Conservation (phyloP, 345 rosid species). For the Reutealis trisperma region DNA sequence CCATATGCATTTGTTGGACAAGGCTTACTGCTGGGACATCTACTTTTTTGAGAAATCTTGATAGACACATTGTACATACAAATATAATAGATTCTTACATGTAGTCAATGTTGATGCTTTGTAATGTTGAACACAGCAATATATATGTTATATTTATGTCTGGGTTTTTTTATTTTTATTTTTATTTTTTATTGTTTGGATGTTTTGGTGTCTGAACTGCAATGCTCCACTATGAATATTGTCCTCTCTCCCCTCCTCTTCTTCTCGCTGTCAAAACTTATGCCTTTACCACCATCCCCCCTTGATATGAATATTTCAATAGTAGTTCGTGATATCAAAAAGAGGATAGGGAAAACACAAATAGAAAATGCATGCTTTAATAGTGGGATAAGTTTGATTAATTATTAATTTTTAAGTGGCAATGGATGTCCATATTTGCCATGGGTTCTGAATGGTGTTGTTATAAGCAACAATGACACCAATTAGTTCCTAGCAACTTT, state of each 20-base stretch:
- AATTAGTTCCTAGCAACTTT: too few relatives aligned
- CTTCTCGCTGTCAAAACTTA: too few relatives aligned
- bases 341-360: neutral
- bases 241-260: neutral
- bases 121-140: conserved; percentile 3
- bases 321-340: neutral
- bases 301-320: neutral
- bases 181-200: neutral
- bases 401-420: neutral
- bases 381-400: neutral
- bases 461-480: neutral
- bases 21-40: conserved; percentile 9
- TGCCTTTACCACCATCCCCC: neutral
- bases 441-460: neutral
- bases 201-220: neutral
- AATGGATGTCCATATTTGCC: neutral
- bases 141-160: conserved; percentile 2
- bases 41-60: conserved; percentile 2
- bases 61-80: conserved; percentile 9
- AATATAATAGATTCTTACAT: conserved; percentile 5
- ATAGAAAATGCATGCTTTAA: neutral
- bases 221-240: neutral
- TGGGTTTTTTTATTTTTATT: too few relatives aligned
- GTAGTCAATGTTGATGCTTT: neutral
- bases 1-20: neutral